phyloP scores from a whole-genome alignment of 768 basidiomycete species.

The Lactifluus echinatus region DNA sequence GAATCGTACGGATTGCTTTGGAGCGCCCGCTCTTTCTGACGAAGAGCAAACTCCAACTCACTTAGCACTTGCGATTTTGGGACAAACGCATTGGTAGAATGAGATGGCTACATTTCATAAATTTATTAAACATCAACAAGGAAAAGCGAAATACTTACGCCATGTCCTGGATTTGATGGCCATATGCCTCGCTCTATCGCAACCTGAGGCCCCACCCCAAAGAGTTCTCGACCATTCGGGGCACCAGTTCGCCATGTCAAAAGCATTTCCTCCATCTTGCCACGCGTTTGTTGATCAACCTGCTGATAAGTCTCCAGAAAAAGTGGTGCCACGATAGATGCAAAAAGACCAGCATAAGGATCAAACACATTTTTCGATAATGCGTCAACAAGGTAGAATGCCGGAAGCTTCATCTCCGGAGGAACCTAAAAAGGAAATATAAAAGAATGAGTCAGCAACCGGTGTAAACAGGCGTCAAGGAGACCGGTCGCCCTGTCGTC shows the following conservation, averaged over 20 bases:
- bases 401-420: slow-evolving; percentile 83
- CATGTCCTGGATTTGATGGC: slow-evolving; percentile 38
- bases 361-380: slow-evolving; percentile 95
- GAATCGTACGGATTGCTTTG: slow-evolving; percentile 69
- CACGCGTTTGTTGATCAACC: slow-evolving; percentile 76
- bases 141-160: slow-evolving; percentile 29
- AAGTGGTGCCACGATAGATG: slow-evolving; percentile 69
- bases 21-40: slow-evolving; percentile 67
- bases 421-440: slow-evolving; percentile 53
- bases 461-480: slow-evolving; percentile 22
- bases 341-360: slow-evolving; percentile 83
- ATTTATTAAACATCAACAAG: neutral
- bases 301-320: slow-evolving; percentile 83
- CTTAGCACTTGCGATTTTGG: slow-evolving; percentile 74
- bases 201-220: slow-evolving; percentile 70
- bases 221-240: slow-evolving; percentile 72
- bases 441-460: slow-evolving; percentile 61
- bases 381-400: slow-evolving; percentile 92
- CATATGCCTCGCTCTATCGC: slow-evolving; percentile 81
- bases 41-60: slow-evolving; percentile 74
- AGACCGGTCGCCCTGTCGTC: slow-evolving; percentile 19
- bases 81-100: slow-evolving; percentile 39
- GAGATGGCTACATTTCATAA: slow-evolving; percentile 19
- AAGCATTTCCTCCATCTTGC: slow-evolving; percentile 98
- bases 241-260: slow-evolving; percentile 89